Evolutionary conservation across 257 asterid species (phyloP).

Genomic region (Voacanga thouarsii): DNA sequence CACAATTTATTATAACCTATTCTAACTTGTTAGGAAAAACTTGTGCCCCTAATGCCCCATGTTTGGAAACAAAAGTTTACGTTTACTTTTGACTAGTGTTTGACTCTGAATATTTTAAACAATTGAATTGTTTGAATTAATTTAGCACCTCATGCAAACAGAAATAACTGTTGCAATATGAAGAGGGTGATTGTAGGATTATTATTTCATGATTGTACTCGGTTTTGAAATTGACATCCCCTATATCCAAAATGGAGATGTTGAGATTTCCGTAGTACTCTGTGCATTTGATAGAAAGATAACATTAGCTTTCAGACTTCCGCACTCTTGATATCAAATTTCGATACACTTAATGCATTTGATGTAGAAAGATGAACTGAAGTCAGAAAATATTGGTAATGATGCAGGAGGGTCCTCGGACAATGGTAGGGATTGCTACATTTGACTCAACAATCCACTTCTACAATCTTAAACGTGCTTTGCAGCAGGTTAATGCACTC

Average conservation of each 20-base stretch:
- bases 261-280: neutral
- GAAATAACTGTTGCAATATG: neutral
- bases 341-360: neutral
- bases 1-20: neutral
- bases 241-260: neutral
- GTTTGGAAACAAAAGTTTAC: neutral
- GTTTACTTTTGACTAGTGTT: neutral
- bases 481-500: conserved; percentile 63
- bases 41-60: neutral
- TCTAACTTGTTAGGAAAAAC: neutral
- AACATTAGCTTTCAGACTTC: neutral
- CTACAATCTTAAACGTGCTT: conserved; percentile 82
- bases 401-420: conserved; percentile 92
- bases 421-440: conserved; percentile 94
- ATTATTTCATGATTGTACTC: neutral
- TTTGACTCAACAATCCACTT: conserved; percentile 94
- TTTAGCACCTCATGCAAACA: neutral
- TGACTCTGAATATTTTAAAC: neutral
- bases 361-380: neutral
- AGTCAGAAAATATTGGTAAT: neutral
- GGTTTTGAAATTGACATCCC: neutral
- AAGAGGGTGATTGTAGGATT: neutral
- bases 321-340: neutral
- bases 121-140: neutral
- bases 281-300: neutral